Percentiles rank a stretch among this genome's conserved stretches.
Conservation (phyloP, 495 filamentous ascomycete species). For the Rhypophila decipiens region DNA sequence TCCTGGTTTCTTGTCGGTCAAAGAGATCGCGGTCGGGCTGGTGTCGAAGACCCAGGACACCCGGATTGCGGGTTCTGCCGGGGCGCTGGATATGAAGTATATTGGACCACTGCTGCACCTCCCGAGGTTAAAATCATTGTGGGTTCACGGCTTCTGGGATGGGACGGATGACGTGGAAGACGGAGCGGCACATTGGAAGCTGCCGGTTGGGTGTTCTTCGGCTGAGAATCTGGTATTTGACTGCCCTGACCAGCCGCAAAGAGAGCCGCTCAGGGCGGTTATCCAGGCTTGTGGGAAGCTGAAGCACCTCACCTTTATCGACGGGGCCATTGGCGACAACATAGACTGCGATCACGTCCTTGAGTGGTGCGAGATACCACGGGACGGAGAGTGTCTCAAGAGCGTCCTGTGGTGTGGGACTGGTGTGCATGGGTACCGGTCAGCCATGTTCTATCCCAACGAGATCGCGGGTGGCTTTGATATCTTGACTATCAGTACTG, state of each 20-base stretch:
- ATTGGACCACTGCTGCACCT: background rate
- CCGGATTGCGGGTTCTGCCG: background rate
- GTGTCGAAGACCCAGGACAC: background rate
- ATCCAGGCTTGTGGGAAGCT: background rate
- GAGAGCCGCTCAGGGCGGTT: background rate
- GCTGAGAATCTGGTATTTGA: background rate
- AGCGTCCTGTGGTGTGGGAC: background rate
- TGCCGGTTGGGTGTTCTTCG: background rate
- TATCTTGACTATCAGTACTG: background rate
- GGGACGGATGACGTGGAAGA: background rate
- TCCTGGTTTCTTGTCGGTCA: background rate
- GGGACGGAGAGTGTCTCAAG: no score
- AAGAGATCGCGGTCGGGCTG: background rate
- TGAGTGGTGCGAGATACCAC: no score
- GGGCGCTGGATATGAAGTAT: background rate
- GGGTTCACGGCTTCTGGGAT: background rate
- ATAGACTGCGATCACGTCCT: background rate
- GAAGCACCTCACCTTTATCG: background rate
- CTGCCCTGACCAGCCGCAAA: background rate
- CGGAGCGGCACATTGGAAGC: background rate
- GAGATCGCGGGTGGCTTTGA: background rate
- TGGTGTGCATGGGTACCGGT: background rate
- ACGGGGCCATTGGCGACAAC: background rate
- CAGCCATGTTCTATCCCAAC: background rate
- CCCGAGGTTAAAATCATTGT: background rate